Base-by-base conservation (phyloP, 495 filamentous ascomycete genomes). In the Podospora comata region DNA sequence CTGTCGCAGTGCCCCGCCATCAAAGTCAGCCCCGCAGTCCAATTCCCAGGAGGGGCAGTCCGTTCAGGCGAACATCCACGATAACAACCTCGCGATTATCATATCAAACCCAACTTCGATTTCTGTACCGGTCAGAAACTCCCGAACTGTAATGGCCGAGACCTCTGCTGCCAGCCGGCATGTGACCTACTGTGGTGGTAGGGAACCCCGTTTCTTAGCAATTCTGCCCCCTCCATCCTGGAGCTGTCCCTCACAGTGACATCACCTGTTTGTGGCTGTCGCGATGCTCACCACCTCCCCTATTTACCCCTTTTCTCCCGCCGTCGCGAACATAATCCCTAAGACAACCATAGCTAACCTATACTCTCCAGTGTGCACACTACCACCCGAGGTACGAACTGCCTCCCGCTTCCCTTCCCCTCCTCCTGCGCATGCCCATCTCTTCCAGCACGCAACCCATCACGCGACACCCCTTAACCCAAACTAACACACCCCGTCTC, bases 331-430 rank as follows among this genome's bases (percentile, higher is more conserved):
- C 67, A 39, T 1, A 32, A 5, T 3, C n/a, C 59, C 44, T 53
- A 61, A 59, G 55, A 68, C 64, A 28, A 23, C 44, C 70, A 64
- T 64, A 32, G 53, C 34, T 53, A 61, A 62, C 74, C 27, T 44
- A 23, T 23, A 23, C 27, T 55, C 18, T 65, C 57, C 74, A 97
- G 94, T 97, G 62, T 99, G 95, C 83, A 90, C 89, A 62, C 83
- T 99, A 74, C 95, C 95, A 60, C 93, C 94, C 73, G 95, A 97
- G 89, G 93, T 96, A 92, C 78, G 83, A 23, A 23, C 23, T 26
- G 7, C 78, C 83, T 3, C 18, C 60, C 67, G 58, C 19, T 44
- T 16, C 80, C 63, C 62, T 57, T 65, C n/a, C 58, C 23, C 53
- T 5, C 44, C 28, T 20, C 7, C 18, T 0, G 5, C 23, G 23